A percentile compares a stretch with the other conserved stretches of the same genome.
Evolutionary conservation across 139 green algal genomes (phyloP).

Genomic region (Gonium pectorale): DNA sequence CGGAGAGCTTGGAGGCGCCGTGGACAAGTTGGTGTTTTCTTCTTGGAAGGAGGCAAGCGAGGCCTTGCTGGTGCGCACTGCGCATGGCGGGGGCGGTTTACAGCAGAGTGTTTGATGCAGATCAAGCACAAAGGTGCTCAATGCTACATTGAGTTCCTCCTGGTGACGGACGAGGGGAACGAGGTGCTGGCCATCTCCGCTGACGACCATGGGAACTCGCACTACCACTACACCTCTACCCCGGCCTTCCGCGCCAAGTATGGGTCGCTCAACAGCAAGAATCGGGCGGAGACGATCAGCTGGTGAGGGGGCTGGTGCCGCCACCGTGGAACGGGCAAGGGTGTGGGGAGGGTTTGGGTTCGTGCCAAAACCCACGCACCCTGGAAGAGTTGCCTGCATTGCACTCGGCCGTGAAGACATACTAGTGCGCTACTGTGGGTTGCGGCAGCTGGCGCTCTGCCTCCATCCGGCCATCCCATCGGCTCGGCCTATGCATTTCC

Average conservation of each 20-base stretch:
- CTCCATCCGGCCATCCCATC: background rate
- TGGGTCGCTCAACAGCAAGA: constrained; percentile 35
- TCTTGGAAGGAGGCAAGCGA: constrained; percentile 17
- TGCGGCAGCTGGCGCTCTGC: no score
- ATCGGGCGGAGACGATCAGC: constrained; percentile 27
- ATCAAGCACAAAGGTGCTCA: constrained; percentile 35
- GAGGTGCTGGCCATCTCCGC: constrained; percentile 38
- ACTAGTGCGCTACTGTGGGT: no score
- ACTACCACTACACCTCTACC: constrained; percentile 42
- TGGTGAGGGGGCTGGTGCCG: constrained; percentile 36
- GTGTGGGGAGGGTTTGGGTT: no score
- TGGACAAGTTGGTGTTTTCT: constrained; percentile 11
- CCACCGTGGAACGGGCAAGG: no score
- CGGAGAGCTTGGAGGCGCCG: no score
- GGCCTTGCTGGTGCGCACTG: background rate
- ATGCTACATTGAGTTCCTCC: constrained; percentile 40
- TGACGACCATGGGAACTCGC: constrained; percentile 48
- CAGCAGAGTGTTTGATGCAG: no score
- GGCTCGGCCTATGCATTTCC: no score
- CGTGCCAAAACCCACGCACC: no score
- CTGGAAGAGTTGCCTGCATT: background rate
- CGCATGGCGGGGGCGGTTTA: no score
- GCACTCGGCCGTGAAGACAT: no score
- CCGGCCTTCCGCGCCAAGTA: constrained; percentile 34
- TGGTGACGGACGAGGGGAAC: constrained; percentile 22